Conservation (phyloP, 2,329 filamentous ascomycete genomes). For the Chrysoporthe puriensis region DNA sequence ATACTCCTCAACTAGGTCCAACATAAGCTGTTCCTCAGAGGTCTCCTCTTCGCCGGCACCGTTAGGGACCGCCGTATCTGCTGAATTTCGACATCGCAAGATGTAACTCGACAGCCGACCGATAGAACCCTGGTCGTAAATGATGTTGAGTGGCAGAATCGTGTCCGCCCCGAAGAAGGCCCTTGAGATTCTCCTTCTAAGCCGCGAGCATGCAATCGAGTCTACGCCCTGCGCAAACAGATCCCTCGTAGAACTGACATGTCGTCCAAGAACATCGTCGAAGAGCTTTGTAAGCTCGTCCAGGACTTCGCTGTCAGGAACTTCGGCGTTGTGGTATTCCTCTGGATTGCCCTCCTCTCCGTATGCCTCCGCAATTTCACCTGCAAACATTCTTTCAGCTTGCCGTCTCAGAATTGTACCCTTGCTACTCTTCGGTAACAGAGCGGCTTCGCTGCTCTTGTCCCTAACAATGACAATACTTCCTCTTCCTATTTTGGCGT, state of each 20-base stretch:
- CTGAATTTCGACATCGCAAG: conserved; percentile 17
- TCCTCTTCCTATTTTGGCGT: conserved; percentile 52
- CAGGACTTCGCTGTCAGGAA: conserved; percentile 42
- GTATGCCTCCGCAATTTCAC: conserved; percentile 53
- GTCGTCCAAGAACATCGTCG: conserved; percentile 35
- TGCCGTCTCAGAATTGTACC: conserved; percentile 58
- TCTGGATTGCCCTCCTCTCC: conserved; percentile 23
- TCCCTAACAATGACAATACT: conserved; percentile 54
- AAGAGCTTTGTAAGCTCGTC: conserved; percentile 40
- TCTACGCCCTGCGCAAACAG: conserved; percentile 63
- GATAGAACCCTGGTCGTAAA: conserved; percentile 64
- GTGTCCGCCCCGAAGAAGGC: conserved; percentile 29
- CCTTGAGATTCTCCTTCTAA: conserved; percentile 44
- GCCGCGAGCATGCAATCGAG: conserved; percentile 60
- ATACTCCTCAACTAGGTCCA: conserved; percentile 36
- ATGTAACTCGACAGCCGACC: conserved; percentile 35
- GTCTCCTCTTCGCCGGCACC: neutral
- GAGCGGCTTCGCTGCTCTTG: conserved; percentile 31
- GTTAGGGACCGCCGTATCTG: conserved; percentile 10
- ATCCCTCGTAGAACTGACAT: conserved; percentile 47
- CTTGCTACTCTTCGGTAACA: conserved; percentile 65
- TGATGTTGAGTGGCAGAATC: conserved; percentile 56
- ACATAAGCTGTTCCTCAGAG: conserved; percentile 34
- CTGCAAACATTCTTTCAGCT: conserved; percentile 53
- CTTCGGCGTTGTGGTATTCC: conserved; percentile 18